Evolutionary conservation across 352 stramenopile genomes (phyloP).

Genomic region (Phytophthora pseudosyringae): DNA sequence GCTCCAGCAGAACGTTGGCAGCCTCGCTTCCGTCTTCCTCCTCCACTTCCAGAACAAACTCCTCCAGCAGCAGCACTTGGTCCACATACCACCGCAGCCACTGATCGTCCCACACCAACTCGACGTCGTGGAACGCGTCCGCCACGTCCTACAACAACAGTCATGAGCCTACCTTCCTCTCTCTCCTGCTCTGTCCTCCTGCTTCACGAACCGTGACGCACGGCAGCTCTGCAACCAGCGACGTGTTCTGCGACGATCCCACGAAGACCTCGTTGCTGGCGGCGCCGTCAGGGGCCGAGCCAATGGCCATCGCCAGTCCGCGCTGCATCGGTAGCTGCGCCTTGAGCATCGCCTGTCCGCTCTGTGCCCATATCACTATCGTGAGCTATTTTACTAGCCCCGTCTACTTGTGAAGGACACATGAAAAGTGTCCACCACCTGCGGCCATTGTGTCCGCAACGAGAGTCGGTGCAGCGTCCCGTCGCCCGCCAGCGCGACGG

Average conservation of each 20-base stretch:
- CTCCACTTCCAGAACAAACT: constrained; percentile 28
- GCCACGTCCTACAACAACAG: constrained; percentile 33
- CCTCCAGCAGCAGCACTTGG: constrained; percentile 53
- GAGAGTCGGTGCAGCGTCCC: constrained; percentile 30
- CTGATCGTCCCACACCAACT: constrained; percentile 52
- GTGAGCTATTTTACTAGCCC: background rate
- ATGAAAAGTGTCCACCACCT: constrained; percentile 17
- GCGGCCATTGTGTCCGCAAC: constrained; percentile 30
- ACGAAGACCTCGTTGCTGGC: constrained; percentile 33
- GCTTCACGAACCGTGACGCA: constrained; percentile 37
- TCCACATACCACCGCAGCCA: constrained; percentile 74
- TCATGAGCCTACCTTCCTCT: background rate
- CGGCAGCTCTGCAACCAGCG: constrained; percentile 42
- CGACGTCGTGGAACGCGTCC: constrained; percentile 37
- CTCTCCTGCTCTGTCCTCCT: background rate
- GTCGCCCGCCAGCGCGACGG: constrained; percentile 5
- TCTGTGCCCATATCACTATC: constrained; percentile 4
- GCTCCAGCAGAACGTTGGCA: constrained; percentile 26
- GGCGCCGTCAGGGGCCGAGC: constrained; percentile 11
- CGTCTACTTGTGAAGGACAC: background rate
- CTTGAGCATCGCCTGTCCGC: constrained; percentile 35
- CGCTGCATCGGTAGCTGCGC: constrained; percentile 27
- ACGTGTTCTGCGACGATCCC: constrained; percentile 41
- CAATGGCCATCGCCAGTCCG: constrained; percentile 38
- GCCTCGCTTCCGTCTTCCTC: constrained; percentile 8